These are phyloP conservation scores for Caryopteris hybrid DNA, from an alignment of 305 asterid genomes.

Conservation along the genomic window DNA sequence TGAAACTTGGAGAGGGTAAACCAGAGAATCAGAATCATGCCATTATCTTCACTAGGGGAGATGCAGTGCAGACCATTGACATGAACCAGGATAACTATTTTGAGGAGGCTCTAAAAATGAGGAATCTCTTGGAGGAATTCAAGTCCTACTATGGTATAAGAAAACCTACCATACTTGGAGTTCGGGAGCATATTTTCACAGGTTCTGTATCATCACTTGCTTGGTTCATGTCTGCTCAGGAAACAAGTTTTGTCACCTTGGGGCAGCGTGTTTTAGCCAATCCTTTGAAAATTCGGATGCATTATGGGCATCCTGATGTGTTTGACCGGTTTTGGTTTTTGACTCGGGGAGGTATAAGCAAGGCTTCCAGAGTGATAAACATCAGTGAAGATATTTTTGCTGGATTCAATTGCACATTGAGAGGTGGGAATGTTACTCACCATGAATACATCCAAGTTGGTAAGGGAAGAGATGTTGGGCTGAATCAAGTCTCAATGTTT, in stretches of 20 bases:
- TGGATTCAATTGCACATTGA: constrained; percentile 87
- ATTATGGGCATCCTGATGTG: constrained; percentile 97
- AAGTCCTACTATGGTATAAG: constrained; percentile 62
- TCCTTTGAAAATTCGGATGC: constrained; percentile 93
- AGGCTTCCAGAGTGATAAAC: constrained; percentile 90
- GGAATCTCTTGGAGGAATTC: constrained; percentile 90
- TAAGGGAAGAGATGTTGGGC: constrained; percentile 92
- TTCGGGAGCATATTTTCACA: constrained; percentile 89
- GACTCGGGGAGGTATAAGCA: constrained; percentile 96
- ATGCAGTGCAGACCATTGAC: constrained; percentile 93
- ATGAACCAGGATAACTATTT: constrained; percentile 98
- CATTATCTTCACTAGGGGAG: constrained; percentile 89
- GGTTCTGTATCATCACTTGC: constrained; percentile 96
- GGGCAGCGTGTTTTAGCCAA: constrained; percentile 97
- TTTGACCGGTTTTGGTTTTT: constrained; percentile 92
- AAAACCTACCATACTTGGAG: constrained; percentile 88
- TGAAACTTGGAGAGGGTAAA: constrained; percentile 96
- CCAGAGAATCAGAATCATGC: constrained; percentile 99
- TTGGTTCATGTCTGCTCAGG: constrained; percentile 98
- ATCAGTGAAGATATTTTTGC: constrained; percentile 97
- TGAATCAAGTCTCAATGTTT: constrained; percentile 85
- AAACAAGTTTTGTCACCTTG: constrained; percentile 86
- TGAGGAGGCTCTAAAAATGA: constrained; percentile 96
- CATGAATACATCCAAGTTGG: constrained; percentile 96
- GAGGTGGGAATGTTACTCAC: constrained; percentile 90